Conservation (phyloP, 176 grass and related monocot genomes). For the Aegilops tauschii region DNA sequence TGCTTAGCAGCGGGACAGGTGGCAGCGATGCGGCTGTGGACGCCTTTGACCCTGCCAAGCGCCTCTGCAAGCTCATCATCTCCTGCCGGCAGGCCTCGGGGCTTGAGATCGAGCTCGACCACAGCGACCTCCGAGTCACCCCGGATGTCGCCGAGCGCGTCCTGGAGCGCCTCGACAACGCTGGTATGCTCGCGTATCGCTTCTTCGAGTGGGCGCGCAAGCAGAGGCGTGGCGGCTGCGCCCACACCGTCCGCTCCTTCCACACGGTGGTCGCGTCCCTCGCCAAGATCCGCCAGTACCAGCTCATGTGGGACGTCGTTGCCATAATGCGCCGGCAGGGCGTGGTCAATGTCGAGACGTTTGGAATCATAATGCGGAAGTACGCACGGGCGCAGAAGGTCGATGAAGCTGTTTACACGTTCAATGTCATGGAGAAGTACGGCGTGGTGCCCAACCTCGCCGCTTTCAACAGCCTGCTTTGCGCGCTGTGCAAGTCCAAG, state of each 20-base stretch:
- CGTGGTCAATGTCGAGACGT: slow-evolving; percentile 70
- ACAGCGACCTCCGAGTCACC: slow-evolving; percentile 53
- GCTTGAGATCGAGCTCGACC: slow-evolving; percentile 73
- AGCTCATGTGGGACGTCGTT: slow-evolving; percentile 90
- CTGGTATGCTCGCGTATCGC: slow-evolving; percentile 81
- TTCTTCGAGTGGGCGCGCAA: slow-evolving; percentile 86
- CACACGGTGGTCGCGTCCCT: slow-evolving; percentile 74
- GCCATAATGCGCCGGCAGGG: slow-evolving; percentile 65
- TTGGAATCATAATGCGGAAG: slow-evolving; percentile 87
- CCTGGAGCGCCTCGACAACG: slow-evolving; percentile 72
- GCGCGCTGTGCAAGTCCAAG: slow-evolving; percentile 80
- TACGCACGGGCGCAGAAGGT: slow-evolving; percentile 84
- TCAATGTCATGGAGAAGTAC: slow-evolving; percentile 90
- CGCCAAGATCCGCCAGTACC: slow-evolving; percentile 90
- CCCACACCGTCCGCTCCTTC: slow-evolving; percentile 68
- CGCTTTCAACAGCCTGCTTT: slow-evolving; percentile 71
- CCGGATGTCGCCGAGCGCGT: slow-evolving; percentile 57
- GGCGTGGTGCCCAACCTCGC: slow-evolving; percentile 55
- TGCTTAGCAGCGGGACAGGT: slow-evolving; percentile 46
- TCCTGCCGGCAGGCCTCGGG: slow-evolving; percentile 45
- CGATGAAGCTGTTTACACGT: slow-evolving; percentile 76
- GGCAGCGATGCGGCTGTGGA: background rate
- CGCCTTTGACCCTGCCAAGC: slow-evolving; percentile 27
- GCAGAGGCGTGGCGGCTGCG: slow-evolving; percentile 47
- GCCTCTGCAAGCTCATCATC: slow-evolving; percentile 64